phyloP scores from a whole-genome alignment of 2,329 filamentous ascomycete genomes.

The Exophiala sp. region DNA sequence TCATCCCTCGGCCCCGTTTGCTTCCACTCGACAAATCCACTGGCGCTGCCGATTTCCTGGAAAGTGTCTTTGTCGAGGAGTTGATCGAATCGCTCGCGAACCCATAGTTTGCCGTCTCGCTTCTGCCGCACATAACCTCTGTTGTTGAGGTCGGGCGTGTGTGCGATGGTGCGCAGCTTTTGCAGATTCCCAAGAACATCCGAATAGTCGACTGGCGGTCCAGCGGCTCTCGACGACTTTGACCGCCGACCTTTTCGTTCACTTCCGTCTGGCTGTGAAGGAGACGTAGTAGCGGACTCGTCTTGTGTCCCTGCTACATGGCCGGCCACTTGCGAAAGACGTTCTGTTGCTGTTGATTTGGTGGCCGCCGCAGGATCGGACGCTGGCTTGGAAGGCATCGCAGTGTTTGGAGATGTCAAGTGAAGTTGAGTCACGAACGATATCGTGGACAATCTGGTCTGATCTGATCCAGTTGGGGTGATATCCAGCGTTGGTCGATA shows the following conservation, averaged over 20 bases:
- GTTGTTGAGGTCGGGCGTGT: conserved; percentile 49
- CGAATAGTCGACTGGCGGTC: conserved; percentile 55
- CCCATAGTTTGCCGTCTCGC: conserved; percentile 59
- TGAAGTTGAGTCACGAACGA: too few relatives aligned
- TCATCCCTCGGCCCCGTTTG: conserved; percentile 42
- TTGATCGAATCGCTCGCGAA: conserved; percentile 54
- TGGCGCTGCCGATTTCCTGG: conserved; percentile 55
- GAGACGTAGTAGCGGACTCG: too few relatives aligned
- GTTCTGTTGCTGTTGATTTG: not conserved
- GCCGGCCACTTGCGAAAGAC: conserved; percentile 9
- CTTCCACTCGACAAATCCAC: conserved; percentile 53
- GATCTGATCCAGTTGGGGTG: too few relatives aligned
- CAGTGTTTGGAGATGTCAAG: too few relatives aligned
- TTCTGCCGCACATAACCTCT: conserved; percentile 58
- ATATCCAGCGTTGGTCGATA: too few relatives aligned
- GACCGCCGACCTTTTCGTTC: not conserved
- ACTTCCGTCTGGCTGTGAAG: not conserved
- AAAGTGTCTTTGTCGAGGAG: conserved; percentile 54
- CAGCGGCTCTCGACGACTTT: conserved; percentile 2
- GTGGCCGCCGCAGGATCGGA: not conserved
- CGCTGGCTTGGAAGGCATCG: not conserved
- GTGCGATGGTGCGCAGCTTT: conserved; percentile 48
- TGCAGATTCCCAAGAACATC: conserved; percentile 56
- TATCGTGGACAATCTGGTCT: too few relatives aligned
- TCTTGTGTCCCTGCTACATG: not conserved